These are phyloP conservation scores for Odontarrhena argentea DNA, from an alignment of 345 rosid species.

Conservation along the genomic window DNA sequence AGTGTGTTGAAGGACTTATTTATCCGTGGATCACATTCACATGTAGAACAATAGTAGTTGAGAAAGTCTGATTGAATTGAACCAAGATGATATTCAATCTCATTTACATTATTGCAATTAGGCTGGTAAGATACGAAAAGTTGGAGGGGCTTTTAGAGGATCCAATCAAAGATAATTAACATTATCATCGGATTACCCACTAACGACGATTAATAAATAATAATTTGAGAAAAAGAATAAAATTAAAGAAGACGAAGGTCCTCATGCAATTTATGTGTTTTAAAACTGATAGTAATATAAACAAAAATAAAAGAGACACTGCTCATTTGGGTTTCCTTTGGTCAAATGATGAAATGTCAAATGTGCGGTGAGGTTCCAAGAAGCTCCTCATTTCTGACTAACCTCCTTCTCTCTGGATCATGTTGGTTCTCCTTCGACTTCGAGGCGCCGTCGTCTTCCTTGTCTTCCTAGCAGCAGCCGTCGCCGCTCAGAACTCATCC, in stretches of 20 bases:
- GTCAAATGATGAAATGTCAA: neutral
- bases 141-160: neutral
- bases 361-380: too few relatives aligned
- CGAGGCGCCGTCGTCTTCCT: slow-evolving; percentile 7
- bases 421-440: neutral
- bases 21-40: too few relatives aligned
- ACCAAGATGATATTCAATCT: too few relatives aligned
- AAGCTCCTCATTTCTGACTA: too few relatives aligned
- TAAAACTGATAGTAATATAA: too few relatives aligned
- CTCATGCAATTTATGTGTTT: slow-evolving; percentile 2
- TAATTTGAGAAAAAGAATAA: neutral
- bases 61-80: too few relatives aligned
- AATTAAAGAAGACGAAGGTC: neutral
- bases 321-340: neutral
- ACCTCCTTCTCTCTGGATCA: too few relatives aligned
- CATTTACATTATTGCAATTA: neutral
- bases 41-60: too few relatives aligned
- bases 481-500: slow-evolving; percentile 41
- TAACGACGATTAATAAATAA: neutral
- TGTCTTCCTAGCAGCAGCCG: slow-evolving; percentile 21
- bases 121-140: slow-evolving; percentile 10
- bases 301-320: too few relatives aligned
- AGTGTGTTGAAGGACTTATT: too few relatives aligned
- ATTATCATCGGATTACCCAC: slow-evolving; percentile 23
- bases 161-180: slow-evolving; percentile 6